Percentiles rank a stretch among this genome's conserved stretches.
Conservation (phyloP, 495 filamentous ascomycete species). For the Neurospora sp. region DNA sequence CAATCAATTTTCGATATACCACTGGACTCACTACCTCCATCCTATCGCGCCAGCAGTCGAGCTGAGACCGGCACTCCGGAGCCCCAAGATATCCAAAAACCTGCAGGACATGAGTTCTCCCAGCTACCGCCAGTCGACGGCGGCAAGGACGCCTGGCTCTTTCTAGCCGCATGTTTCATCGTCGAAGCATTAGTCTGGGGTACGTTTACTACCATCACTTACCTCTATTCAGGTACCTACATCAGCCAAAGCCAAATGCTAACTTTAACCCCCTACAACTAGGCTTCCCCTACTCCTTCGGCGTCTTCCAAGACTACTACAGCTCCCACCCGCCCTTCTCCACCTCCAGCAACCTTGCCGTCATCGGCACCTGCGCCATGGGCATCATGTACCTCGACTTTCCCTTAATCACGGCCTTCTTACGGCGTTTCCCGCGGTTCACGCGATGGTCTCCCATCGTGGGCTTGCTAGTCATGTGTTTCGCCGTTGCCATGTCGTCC, state of each 20-base stretch:
- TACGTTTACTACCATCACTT: slow-evolving; percentile 16
- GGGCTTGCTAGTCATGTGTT: slow-evolving; percentile 30
- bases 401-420: slow-evolving; percentile 29
- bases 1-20: background rate
- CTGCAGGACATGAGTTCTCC: slow-evolving; percentile 19
- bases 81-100: background rate
- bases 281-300: slow-evolving; percentile 57
- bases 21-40: background rate
- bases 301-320: slow-evolving; percentile 41
- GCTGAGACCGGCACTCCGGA: background rate
- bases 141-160: slow-evolving; percentile 55
- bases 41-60: background rate
- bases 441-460: slow-evolving; percentile 24
- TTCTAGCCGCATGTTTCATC: slow-evolving; percentile 50
- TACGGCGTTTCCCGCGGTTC: slow-evolving; percentile 17
- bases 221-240: background rate
- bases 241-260: background rate
- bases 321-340: slow-evolving; percentile 30
- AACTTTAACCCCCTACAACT: background rate
- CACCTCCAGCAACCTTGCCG: slow-evolving; percentile 27
- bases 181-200: slow-evolving; percentile 61
- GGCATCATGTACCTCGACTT: slow-evolving; percentile 42
- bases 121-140: slow-evolving; percentile 48
- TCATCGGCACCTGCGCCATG: slow-evolving; percentile 31
- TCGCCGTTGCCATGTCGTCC: slow-evolving; percentile 33